Evolutionary conservation across 495 filamentous ascomycete genomes (phyloP), one percentile per base, ranked within the genome.

Genomic region (Aspergillus incahuasiensis): DNA sequence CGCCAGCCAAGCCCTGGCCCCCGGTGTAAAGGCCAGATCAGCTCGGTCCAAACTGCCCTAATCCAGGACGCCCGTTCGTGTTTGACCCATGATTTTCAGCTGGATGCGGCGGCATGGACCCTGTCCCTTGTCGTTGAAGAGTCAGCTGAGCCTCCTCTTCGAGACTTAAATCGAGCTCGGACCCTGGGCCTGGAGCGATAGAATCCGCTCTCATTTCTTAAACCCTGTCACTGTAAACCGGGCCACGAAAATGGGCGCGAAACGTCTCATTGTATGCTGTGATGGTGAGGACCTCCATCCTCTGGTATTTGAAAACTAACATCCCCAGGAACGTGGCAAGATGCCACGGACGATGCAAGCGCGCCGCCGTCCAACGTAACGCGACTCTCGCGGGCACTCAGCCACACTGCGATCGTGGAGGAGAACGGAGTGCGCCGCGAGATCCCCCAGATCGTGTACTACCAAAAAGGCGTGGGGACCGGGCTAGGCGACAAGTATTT

Each of bases 381-480:
- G 0, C 68, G 74, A 1, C 57, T 79, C 5, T 61, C 59, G 0
- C 71, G 74, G 19, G 68, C 74, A 5, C 63, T 80, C 16, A 69
- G 66, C 38, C 56, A 48, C 22, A 51, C 57, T 2, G 66, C 53
- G 22, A 45, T 55, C 9, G 52, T 61, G 7, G 62, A 60, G 50
- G 43, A 69, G 5, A 60, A 65, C 32, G 61, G 66, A 2, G 55
- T 55, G 1, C 52, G 30, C 6, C 56, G 63, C 25, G 58, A 63
- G 2, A 65, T 74, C 28, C 63, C 71, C 13, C 82, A 85, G 55
- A 64, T 84, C 16, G 72, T 79, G 3, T 84, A 76, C 59, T 84
- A 84, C 57, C 74, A 82, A 49, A 65, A 75, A 24, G 82, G 82
- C 12, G 72, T 85, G 28, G 82, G 82, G 1, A 78, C 80, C 1